phyloP scores from a whole-genome alignment of 106 monocot species.

The Dioscorea alata region DNA sequence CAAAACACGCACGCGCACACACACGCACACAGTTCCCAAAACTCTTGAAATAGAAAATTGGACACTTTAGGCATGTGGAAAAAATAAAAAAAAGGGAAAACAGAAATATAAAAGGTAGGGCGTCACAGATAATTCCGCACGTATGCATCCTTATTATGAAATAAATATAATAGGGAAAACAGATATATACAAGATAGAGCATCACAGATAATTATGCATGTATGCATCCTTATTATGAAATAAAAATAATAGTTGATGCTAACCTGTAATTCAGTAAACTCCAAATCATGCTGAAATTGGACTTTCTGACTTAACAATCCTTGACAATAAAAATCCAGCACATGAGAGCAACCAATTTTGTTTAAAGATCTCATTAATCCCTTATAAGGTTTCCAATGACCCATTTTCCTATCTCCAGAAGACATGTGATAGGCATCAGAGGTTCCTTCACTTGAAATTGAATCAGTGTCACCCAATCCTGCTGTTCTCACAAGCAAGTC shows the following conservation, averaged over 20 bases:
- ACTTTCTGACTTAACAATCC: conserved; percentile 57
- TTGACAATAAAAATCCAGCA: conserved; percentile 74
- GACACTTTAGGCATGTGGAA: no score
- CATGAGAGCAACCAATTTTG: conserved; percentile 88
- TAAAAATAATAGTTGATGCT: neutral
- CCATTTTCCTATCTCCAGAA: conserved; percentile 17
- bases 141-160: no score
- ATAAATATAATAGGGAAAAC: neutral
- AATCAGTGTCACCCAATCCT: conserved; percentile 8
- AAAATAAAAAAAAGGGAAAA: no score
- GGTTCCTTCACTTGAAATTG: conserved; percentile 18
- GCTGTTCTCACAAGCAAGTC: conserved; percentile 79
- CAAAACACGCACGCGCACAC: no score
- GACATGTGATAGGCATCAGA: conserved; percentile 1
- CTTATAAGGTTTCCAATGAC: conserved; percentile 61
- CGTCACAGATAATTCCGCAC: no score
- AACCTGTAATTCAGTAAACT: conserved; percentile 86
- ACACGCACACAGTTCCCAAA: no score
- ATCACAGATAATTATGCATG: neutral
- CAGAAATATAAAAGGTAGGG: no score
- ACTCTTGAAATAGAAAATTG: no score
- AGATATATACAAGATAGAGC: neutral
- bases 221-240: neutral
- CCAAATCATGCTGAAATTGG: conserved; percentile 54
- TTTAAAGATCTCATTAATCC: conserved; percentile 91